Conservation (phyloP, 2,329 filamentous ascomycete species). For the Monosporascus sp. region DNA sequence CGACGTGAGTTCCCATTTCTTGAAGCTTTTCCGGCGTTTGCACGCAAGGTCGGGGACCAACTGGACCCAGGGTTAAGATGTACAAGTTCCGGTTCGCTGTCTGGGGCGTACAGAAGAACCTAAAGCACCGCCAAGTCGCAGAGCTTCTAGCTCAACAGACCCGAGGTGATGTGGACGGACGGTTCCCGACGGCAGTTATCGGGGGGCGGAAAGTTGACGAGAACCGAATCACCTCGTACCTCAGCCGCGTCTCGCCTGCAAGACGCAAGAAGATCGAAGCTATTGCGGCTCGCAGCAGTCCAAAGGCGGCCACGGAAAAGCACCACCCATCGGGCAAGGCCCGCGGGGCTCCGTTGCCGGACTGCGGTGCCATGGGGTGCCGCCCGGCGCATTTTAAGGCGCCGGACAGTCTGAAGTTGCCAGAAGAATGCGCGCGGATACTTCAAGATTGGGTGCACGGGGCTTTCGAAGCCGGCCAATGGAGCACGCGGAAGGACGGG, state of each 20-base stretch:
- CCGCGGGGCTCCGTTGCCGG: conserved; percentile 14
- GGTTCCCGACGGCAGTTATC: conserved; percentile 10
- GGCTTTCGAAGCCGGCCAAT: conserved; percentile 8
- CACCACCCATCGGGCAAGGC: conserved; percentile 7
- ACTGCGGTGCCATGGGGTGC: conserved; percentile 1
- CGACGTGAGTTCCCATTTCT: conserved; percentile 13
- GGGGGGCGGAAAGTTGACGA: conserved; percentile 12
- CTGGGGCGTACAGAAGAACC: conserved; percentile 20
- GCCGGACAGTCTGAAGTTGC: conserved; percentile 11
- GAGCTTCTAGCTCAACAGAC: conserved; percentile 13
- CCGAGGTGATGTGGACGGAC: conserved; percentile 9
- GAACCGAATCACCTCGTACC: conserved; percentile 13
- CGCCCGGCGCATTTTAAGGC: conserved; percentile 6
- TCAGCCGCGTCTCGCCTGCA: conserved; percentile 9
- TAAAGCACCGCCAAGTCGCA: conserved; percentile 13
- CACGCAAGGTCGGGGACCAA: conserved; percentile 2
- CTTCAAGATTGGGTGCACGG: conserved; percentile 11
- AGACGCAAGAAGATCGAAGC: conserved; percentile 9
- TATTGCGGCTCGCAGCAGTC: conserved; percentile 1
- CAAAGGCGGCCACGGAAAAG: background rate
- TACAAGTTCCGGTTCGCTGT: conserved; percentile 18
- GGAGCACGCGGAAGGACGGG: conserved; percentile 5
- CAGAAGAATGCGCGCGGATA: conserved; percentile 17
- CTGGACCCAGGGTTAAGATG: conserved; percentile 14
- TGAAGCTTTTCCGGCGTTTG: background rate